Evolutionary conservation across 2,329 filamentous ascomycete genomes (phyloP).

Genomic region (Aspergillus persii): DNA sequence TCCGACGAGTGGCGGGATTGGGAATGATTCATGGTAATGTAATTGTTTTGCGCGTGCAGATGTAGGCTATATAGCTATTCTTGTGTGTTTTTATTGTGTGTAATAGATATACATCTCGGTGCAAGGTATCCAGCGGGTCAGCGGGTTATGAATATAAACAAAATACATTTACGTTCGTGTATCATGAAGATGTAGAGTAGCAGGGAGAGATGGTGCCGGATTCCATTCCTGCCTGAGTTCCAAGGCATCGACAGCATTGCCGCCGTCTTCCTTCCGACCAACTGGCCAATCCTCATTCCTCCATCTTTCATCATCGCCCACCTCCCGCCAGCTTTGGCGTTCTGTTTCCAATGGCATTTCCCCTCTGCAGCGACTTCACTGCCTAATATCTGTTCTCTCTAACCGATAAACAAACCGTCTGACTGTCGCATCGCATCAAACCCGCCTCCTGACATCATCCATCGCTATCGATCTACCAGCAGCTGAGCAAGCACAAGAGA

Average conservation of each 20-base stretch:
- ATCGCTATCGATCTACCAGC: too few species aligned
- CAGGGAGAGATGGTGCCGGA: not conserved
- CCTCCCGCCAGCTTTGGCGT: not conserved
- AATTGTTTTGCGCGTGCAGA: not conserved
- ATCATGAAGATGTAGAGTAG: too few species aligned
- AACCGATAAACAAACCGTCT: too few species aligned
- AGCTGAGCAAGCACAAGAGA: too few species aligned
- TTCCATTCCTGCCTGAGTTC: not conserved
- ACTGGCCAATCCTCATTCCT: not conserved
- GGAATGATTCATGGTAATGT: constrained; percentile 27
- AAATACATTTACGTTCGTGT: too few species aligned
- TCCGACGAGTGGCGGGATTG: constrained; percentile 42
- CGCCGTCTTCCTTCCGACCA: not conserved
- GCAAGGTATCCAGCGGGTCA: not conserved
- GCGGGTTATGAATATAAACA: not conserved
- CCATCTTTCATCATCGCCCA: not conserved
- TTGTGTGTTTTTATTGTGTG: not conserved
- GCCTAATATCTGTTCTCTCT: not conserved
- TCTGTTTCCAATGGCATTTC: not conserved
- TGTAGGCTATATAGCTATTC: not conserved
- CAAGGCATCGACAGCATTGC: not conserved
- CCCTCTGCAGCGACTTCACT: not conserved
- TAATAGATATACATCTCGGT: not conserved
- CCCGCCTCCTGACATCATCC: not conserved
- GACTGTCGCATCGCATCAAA: too few species aligned